Evolutionary conservation across 1,284 basidiomycete genomes (phyloP), one percentile per base, ranked within the genome.

Genomic region (Microbotryomycetes sp.): DNA sequence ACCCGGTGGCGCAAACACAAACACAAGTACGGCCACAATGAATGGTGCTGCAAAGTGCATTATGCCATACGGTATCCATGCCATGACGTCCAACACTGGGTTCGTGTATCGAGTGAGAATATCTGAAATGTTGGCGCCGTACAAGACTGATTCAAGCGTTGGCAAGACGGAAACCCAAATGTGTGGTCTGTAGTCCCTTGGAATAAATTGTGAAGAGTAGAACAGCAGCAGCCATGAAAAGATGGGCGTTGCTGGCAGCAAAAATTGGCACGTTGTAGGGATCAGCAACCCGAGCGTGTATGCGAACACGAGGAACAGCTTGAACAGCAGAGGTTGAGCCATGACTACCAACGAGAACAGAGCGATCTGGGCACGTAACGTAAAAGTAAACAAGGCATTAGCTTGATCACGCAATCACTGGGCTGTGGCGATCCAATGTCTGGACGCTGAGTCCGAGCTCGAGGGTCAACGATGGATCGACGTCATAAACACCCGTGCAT

Each of bases 51-150:
- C 81, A 76, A 94, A 98, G 77, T 98, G 94, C 19, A 87, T 80
- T 49, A 97, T 83, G 22, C 96, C 96, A 74, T 98, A 98, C 0
- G 94, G 93, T 1, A 97, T 74, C 94, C 94, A 98, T 0, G 93
- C 93, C 57, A 96, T 74, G 64, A 98, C 82, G 75, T 98, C 94
- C 56, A 98, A 83, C 26, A 91, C 70, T 3, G 92, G 89, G 72
- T 96, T 89, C 3, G 93, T 97, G 77, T 86, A 92, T 22, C 92
- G 83, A 3, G 93, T 97, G 65, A 97, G 85, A 73, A 97, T 87
- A 76, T 97, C 92, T 36, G 89, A 92, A 65, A 97, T 93, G 78
- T 97, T 97, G 55, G 92, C 93, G 12, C 94, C 94, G 75, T 96
- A 97, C 30, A 96, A 81, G 31, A 96, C 90, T 9, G 88, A 86